A percentile compares a stretch with the other conserved stretches of the same genome.
Conservation (phyloP, 176 grass and related monocot species). For the Stipa capillata region DNA sequence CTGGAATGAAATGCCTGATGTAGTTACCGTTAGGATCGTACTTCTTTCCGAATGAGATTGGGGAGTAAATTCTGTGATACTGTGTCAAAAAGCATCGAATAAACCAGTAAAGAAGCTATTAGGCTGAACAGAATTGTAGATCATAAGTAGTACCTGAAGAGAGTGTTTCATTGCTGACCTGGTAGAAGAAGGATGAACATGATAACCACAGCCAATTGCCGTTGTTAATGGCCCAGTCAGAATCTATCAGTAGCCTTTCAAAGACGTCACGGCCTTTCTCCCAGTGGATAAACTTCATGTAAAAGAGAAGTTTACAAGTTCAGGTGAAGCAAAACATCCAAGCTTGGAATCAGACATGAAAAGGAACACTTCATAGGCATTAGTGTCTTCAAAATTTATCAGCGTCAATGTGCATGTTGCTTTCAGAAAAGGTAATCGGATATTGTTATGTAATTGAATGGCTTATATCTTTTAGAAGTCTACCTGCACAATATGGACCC, state of each 20-base stretch:
- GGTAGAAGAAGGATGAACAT: conserved; percentile 94
- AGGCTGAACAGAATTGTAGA: conserved; percentile 6
- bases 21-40: conserved; percentile 84
- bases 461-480: not conserved
- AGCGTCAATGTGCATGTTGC: not conserved
- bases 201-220: conserved; percentile 95
- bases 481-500: not conserved
- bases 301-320: not conserved
- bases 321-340: not conserved
- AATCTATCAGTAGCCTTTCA: conserved; percentile 81
- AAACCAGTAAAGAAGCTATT: not conserved
- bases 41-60: conserved; percentile 85
- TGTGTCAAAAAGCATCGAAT: not conserved
- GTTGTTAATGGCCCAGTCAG: conserved; percentile 92
- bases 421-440: not conserved
- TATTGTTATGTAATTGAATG: not conserved
- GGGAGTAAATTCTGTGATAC: conserved; percentile 89
- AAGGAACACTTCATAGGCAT: not conserved
- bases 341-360: not conserved
- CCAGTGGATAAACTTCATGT: conserved; percentile 85
- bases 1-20: conserved; percentile 79
- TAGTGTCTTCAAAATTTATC: not conserved
- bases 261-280: conserved; percentile 90
- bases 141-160: not conserved
- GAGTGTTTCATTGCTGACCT: conserved; percentile 26